Conservation (phyloP, 345 rosid species). For the Citrus reticulata region DNA sequence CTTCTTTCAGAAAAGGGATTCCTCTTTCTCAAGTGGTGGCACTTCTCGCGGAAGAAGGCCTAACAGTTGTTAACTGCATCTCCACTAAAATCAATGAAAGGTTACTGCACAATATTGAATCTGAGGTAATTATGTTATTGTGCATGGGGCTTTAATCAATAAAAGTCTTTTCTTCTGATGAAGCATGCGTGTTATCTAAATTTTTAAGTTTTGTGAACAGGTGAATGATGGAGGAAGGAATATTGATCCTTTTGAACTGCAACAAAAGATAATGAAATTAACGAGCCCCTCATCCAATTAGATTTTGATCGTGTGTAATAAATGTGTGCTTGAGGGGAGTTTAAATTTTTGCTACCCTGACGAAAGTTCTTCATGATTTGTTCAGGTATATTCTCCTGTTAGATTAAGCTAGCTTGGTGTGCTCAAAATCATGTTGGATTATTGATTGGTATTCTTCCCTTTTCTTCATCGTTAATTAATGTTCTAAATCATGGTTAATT, state of each 20-base stretch:
- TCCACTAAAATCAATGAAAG: constrained; percentile 33
- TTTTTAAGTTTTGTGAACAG: not conserved
- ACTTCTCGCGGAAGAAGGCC: constrained; percentile 27
- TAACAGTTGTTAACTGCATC: constrained; percentile 25
- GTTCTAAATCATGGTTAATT: no score
- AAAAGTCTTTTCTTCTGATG: not conserved
- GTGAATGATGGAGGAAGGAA: constrained; percentile 17
- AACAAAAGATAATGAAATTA: constrained; percentile 23
- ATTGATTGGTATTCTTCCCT: not conserved
- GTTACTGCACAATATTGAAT: constrained; percentile 25
- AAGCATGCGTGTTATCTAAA: not conserved
- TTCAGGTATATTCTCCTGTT: not conserved
- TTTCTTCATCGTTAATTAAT: not conserved
- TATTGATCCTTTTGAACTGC: constrained; percentile 15
- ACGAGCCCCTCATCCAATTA: not conserved
- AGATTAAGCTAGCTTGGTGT: not conserved
- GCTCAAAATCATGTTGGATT: not conserved
- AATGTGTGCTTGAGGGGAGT: not conserved
- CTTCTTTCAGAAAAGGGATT: constrained; percentile 17
- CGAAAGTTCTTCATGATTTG: not conserved
- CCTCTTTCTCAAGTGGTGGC: constrained; percentile 30
- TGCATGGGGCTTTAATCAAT: not conserved
- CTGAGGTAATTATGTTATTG: constrained; percentile 27
- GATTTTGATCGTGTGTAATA: not conserved
- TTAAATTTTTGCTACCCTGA: no score